Base-by-base conservation (phyloP, 2,329 filamentous ascomycete genomes). In the Aspergillus novoparasiticus region DNA sequence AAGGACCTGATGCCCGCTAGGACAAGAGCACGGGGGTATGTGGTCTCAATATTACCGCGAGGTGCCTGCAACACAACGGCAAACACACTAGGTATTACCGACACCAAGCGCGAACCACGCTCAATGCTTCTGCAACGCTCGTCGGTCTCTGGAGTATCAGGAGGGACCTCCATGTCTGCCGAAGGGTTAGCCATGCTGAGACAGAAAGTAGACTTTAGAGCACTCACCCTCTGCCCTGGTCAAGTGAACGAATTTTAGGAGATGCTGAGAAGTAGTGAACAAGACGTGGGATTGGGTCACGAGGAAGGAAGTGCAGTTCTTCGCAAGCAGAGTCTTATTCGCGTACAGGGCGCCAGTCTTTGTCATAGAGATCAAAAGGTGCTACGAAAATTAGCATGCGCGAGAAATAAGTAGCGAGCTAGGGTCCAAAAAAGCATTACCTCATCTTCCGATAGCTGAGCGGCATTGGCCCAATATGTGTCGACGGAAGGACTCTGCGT, bases 221-320 rank as follows among this genome's bases (percentile, higher is more conserved):
- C 82, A 19, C 63, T 59, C 21, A 92, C 90, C 87, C 68, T 92
- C 83, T 19, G 86, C 82, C 30, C 82, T 80, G 4, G 87, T 84
- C 56, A 98, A 80, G 76, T 99, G 94, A 16, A 97, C 89, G 77
- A 97, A 97, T 77, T 99, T 99, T 66, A 99, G 84, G 4, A 97
- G 83, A 75, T 98, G 94, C 67, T 93, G 93, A 64, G 90, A 93
- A 0, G 95, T 99, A 0, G 95, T 99, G 73, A 94, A 93, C 62
- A 98, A 88, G 16, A 99, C 83, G 80, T 98, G 94, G 23, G 88
- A 87, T 0, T 89, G 83, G 0, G 94, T 97, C 30, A 94, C 80
- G 6, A 93, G 76, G 71, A 97, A 98, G 0, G 95, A 99, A 0
- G 94, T 98, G 77, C 93, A 97, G 70, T 95, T 96, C 76, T 91